Evolutionary conservation across 164 flowering plant species (phyloP).

Genomic region (Pachysandra terminalis): DNA sequence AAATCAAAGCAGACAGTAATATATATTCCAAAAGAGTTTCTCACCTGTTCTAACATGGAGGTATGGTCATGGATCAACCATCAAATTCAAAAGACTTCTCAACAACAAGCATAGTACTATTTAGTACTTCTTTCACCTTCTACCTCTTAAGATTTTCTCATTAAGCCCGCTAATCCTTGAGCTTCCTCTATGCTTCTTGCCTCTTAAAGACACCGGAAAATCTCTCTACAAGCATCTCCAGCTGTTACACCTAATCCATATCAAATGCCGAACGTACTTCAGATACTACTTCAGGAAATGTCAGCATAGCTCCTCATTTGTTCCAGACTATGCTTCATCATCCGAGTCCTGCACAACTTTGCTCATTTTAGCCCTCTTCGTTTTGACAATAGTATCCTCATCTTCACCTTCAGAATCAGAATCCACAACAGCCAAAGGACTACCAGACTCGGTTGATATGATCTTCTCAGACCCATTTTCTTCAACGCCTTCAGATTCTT

Average conservation of each 20-base stretch:
- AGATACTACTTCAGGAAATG: neutral
- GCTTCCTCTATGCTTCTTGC: neutral
- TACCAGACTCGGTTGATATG: constrained; percentile 27
- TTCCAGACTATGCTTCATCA: constrained; percentile 34
- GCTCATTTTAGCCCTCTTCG: constrained; percentile 43
- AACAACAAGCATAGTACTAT: no score
- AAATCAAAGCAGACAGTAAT: no score
- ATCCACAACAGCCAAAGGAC: constrained; percentile 35
- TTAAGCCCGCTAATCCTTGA: neutral
- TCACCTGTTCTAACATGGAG: no score
- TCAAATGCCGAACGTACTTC: neutral
- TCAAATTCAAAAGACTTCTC: no score
- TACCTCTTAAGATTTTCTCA: neutral
- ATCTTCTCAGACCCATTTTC: constrained; percentile 34
- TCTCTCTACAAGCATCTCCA: neutral
- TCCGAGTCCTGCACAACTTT: constrained; percentile 66
- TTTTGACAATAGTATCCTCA: constrained; percentile 23
- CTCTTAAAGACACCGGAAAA: neutral
- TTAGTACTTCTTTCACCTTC: neutral
- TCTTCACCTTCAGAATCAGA: constrained; percentile 48
- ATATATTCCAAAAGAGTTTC: no score
- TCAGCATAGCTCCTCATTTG: neutral
- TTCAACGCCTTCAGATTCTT: constrained; percentile 37
- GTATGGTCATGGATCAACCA: no score
- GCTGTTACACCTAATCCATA: neutral